Conservation (phyloP, 139 green algal species). For the Pycnococcus provasolii region DNA sequence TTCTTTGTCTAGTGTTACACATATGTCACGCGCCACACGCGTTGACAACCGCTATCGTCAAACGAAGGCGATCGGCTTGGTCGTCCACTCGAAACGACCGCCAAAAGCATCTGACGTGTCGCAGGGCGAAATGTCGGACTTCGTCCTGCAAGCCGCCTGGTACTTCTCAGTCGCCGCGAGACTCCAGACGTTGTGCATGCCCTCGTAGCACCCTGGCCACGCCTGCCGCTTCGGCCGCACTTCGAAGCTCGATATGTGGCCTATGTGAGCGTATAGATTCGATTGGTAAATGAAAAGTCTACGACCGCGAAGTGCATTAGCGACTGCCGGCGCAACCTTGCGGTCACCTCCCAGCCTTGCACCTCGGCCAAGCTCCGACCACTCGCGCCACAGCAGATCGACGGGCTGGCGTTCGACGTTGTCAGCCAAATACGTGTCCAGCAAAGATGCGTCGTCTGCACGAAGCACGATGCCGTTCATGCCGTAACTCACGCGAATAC, state of each 20-base stretch:
- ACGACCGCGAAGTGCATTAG: neutral
- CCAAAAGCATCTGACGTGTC: too few species aligned
- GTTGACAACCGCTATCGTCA: too few species aligned
- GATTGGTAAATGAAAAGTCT: conserved; percentile 9
- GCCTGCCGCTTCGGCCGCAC: conserved; percentile 5
- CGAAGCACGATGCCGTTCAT: conserved; percentile 13
- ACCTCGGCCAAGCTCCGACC: neutral
- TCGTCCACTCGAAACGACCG: too few species aligned
- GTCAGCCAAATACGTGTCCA: neutral
- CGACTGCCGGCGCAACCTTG: too few species aligned
- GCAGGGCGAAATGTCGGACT: too few species aligned
- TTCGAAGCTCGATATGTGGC: conserved; percentile 5
- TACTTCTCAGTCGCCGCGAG: conserved; percentile 11
- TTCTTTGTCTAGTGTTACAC: too few species aligned
- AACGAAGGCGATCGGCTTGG: too few species aligned
- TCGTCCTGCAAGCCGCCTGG: neutral
- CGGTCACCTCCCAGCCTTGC: neutral
- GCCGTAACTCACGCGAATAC: conserved; percentile 3
- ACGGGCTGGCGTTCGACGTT: neutral
- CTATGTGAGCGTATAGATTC: conserved; percentile 17
- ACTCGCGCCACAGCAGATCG: conserved; percentile 16
- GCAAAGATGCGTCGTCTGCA: neutral
- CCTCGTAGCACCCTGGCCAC: conserved; percentile 17
- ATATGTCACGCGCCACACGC: too few species aligned
- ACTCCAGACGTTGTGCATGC: conserved; percentile 8